Percentiles rank a stretch among this genome's conserved stretches.
phyloP scores from a whole-genome alignment of 1,284 basidiomycete species.

The Ganoderma leucocontextum region DNA sequence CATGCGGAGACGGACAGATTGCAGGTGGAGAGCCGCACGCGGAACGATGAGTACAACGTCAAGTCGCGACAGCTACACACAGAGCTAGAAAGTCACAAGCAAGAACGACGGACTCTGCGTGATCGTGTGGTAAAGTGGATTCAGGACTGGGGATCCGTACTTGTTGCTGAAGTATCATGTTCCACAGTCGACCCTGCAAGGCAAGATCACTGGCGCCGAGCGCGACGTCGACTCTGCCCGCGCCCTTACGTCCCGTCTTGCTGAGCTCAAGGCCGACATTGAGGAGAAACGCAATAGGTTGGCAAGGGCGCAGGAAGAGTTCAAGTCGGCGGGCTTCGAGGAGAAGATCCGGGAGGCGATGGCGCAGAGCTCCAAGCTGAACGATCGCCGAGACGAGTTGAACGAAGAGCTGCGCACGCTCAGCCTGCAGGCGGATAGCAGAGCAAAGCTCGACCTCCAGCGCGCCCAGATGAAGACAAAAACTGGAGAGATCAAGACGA shows the following conservation, averaged over 20 bases:
- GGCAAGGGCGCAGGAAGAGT: constrained; percentile 63
- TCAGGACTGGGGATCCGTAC: not conserved
- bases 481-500: constrained; percentile 67
- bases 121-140: constrained; percentile 66
- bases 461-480: constrained; percentile 74
- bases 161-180: not conserved
- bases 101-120: constrained; percentile 59
- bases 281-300: constrained; percentile 71
- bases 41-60: constrained; percentile 66
- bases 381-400: constrained; percentile 76
- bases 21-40: constrained; percentile 67
- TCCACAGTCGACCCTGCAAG: constrained; percentile 33
- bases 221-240: constrained; percentile 38
- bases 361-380: constrained; percentile 64
- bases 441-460: constrained; percentile 86
- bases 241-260: constrained; percentile 31
- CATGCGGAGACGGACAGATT: constrained; percentile 63
- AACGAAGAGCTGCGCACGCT: constrained; percentile 79
- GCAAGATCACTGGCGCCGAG: constrained; percentile 34
- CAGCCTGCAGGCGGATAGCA: constrained; percentile 83
- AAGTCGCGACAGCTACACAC: constrained; percentile 61
- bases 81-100: constrained; percentile 60
- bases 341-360: constrained; percentile 70
- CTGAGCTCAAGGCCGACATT: constrained; percentile 56
- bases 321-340: constrained; percentile 74